Evolutionary conservation across 306 rosid genomes (phyloP).

Genomic region (Ormosia semicastrata): DNA sequence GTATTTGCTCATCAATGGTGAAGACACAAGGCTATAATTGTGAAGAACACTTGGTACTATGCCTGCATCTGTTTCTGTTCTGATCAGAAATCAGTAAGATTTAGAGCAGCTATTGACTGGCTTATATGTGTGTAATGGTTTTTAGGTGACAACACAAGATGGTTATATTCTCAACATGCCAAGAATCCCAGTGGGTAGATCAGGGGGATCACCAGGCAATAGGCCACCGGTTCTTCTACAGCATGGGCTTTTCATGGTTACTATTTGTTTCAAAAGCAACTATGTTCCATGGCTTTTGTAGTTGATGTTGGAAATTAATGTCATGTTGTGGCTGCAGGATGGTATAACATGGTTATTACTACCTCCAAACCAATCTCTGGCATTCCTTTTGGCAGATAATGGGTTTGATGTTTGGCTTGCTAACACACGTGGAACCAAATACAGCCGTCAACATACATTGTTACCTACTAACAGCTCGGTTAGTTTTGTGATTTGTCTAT

Average conservation of each 20-base stretch:
- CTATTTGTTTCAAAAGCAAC: slow-evolving; percentile 17
- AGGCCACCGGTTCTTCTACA: slow-evolving; percentile 65
- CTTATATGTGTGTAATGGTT: not conserved
- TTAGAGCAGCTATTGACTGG: not conserved
- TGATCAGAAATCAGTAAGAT: slow-evolving; percentile 12
- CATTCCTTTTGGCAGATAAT: slow-evolving; percentile 65
- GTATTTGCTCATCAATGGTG: slow-evolving; percentile 65
- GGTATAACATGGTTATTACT: slow-evolving; percentile 79
- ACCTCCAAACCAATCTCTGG: slow-evolving; percentile 64
- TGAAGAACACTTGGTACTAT: slow-evolving; percentile 64
- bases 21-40: slow-evolving; percentile 58
- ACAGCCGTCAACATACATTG: slow-evolving; percentile 55
- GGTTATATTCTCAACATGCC: slow-evolving; percentile 72
- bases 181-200: slow-evolving; percentile 53
- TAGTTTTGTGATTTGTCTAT: not conserved
- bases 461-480: slow-evolving; percentile 46
- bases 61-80: slow-evolving; percentile 11
- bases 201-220: slow-evolving; percentile 31
- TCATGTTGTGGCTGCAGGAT: slow-evolving; percentile 46
- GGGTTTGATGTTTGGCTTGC: slow-evolving; percentile 86
- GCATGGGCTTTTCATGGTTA: slow-evolving; percentile 75
- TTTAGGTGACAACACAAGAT: slow-evolving; percentile 69
- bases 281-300: not conserved
- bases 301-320: slow-evolving; percentile 27
- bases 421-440: slow-evolving; percentile 77